Evolutionary conservation across 2,329 filamentous ascomycete genomes (phyloP), one percentile per base, ranked within the genome.

Genomic region (Ophiostoma ips): DNA sequence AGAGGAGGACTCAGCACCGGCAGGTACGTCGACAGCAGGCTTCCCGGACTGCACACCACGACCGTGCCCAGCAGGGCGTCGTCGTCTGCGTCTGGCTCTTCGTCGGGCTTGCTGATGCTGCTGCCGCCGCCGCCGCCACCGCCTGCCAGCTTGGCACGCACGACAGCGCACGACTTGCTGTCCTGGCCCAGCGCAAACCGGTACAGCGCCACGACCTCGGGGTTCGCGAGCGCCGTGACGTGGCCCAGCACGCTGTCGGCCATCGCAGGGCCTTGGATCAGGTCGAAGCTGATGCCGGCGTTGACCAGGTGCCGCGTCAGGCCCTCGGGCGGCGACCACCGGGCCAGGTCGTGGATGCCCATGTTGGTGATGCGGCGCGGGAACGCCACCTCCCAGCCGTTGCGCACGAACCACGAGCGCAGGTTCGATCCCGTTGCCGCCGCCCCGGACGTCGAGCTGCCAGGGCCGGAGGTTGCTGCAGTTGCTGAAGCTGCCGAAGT

Each of bases 161-260:
- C 88, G 52, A 94, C 84, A 35, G 85, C 86, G 58, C 85, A 90
- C 13, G 81, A 73, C 53, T 80, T 77, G 50, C 33, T 45, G 21
- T 16, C 24, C 57, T 87, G 83, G 10, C 77, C 72, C 2, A 94
- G 71, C 0, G 86, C 87, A 49, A 81, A 75, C 50, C 79, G 79
- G 67, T 94, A 94, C 18, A 94, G 78, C 61, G 89, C 86, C 35
- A 83, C 72, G 0, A 90, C 76, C 38, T 88, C 87, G 50, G 85
- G 81, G n/a, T 80, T 77, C 37, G 84, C 81, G 63, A 83, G 80
- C 1, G 79, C 76, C 49, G 78, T 80, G 54, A 92, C 81, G 58
- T 90, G 85, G 56, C 78, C 76, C 18, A 94, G 71, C 33, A 94
- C 83, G 3, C 75, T 72, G 11, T 84, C 82, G 10, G 81, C 77